These are phyloP conservation scores for Diplodia sapinea DNA, from an alignment of 2,329 filamentous ascomycete species.

Conservation along the genomic window DNA sequence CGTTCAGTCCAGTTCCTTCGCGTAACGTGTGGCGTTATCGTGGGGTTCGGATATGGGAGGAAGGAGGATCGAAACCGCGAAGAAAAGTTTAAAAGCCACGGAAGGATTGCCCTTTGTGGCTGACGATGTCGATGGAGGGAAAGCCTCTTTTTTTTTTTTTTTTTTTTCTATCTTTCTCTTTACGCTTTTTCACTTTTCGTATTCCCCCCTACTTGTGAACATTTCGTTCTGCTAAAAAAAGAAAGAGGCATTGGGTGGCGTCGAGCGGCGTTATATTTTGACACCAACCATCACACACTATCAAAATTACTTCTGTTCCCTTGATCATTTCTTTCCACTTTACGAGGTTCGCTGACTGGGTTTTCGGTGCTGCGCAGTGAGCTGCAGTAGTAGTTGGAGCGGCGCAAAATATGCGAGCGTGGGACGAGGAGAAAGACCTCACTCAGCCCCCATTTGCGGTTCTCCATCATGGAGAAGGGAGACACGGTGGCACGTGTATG, in stretches of 20 bases:
- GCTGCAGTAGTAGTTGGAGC: not conserved
- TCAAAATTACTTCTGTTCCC: not conserved
- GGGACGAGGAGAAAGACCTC: not conserved
- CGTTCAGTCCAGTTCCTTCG: not conserved
- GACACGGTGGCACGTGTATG: too few species aligned
- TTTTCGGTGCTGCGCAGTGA: not conserved
- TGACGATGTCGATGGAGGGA: not conserved
- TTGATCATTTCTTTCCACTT: not conserved
- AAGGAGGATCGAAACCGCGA: not conserved
- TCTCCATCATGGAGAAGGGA: not conserved
- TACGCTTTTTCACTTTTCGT: not conserved
- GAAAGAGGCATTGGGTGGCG: constrained; percentile 25
- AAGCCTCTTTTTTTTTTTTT: too few species aligned
- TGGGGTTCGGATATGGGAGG: not conserved
- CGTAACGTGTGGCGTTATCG: not conserved
- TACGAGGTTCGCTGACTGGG: not conserved
- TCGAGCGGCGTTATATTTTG: constrained; percentile 19
- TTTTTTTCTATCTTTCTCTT: not conserved
- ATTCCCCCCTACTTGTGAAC: not conserved
- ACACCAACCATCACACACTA: not conserved
- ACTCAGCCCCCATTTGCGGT: not conserved
- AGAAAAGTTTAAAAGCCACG: not conserved
- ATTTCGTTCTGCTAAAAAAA: not conserved
- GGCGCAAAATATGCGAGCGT: not conserved
- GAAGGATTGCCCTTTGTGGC: not conserved